Evolutionary conservation across 768 basidiomycete genomes (phyloP).

Genomic region (Lentinula edodes): DNA sequence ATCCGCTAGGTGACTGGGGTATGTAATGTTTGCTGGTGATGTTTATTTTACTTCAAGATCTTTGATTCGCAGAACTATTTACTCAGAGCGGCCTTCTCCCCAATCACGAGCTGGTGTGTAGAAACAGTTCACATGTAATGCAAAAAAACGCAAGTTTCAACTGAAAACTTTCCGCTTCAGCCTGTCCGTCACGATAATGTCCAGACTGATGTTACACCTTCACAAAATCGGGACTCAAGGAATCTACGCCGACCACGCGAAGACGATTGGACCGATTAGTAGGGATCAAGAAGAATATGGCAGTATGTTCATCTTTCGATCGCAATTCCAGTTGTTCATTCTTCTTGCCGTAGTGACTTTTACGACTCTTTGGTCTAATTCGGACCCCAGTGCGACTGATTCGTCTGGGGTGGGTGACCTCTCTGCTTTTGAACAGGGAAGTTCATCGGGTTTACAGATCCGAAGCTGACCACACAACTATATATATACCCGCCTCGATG

Average conservation of each 20-base stretch:
- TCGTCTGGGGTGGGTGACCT: not conserved
- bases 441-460: not conserved
- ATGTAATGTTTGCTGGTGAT: not conserved
- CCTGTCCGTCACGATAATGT: conserved; percentile 3
- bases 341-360: not conserved
- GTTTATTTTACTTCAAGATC: too few relatives aligned
- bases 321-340: not conserved
- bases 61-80: not conserved
- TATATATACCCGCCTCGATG: not conserved
- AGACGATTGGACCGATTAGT: not conserved
- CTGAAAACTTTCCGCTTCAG: not conserved
- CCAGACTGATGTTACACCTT: conserved; percentile 1
- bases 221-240: conserved; percentile 1
- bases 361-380: not conserved
- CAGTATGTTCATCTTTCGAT: not conserved
- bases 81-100: not conserved
- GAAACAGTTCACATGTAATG: not conserved
- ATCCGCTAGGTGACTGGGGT: not conserved
- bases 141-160: not conserved
- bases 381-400: not conserved
- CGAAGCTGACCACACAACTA: not conserved
- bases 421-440: not conserved
- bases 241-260: not conserved
- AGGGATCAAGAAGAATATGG: not conserved
- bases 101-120: not conserved